Conservation (phyloP, 208 protist genomes). For the Phytomonas francai region DNA sequence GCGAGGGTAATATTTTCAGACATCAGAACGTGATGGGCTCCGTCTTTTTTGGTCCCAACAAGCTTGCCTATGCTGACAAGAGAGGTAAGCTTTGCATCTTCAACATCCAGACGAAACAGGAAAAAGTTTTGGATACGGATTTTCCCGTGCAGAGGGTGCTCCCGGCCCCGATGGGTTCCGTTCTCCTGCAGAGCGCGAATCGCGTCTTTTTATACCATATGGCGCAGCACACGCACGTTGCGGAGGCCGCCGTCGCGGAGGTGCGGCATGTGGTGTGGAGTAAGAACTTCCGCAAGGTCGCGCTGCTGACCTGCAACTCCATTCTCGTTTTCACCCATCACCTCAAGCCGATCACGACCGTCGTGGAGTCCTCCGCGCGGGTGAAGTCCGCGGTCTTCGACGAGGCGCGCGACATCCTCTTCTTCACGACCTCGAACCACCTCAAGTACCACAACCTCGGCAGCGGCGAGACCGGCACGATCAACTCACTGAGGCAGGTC, state of each 20-base stretch:
- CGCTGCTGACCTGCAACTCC: slow-evolving; percentile 86
- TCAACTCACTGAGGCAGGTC: slow-evolving; percentile 93
- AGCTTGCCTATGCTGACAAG: slow-evolving; percentile 91
- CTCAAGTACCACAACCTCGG: slow-evolving; percentile 95
- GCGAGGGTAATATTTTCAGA: background rate
- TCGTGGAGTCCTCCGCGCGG: slow-evolving; percentile 89
- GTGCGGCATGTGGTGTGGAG: slow-evolving; percentile 95
- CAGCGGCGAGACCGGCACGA: slow-evolving; percentile 95
- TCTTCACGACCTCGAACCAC: slow-evolving; percentile 98
- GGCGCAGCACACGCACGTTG: slow-evolving; percentile 80
- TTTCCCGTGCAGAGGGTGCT: slow-evolving; percentile 73
- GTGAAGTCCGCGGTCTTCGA: slow-evolving; percentile 94
- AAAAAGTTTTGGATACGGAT: slow-evolving; percentile 51
- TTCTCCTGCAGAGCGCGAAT: slow-evolving; percentile 82
- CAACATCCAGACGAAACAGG: slow-evolving; percentile 73
- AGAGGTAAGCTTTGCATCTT: slow-evolving; percentile 79
- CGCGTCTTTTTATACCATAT: slow-evolving; percentile 93
- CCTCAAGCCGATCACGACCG: slow-evolving; percentile 84
- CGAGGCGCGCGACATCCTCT: slow-evolving; percentile 91
- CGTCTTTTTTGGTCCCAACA: slow-evolving; percentile 93
- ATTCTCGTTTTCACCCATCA: slow-evolving; percentile 88
- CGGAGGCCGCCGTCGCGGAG: slow-evolving; percentile 37
- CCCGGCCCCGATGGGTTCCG: slow-evolving; percentile 46
- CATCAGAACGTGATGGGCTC: slow-evolving; percentile 48
- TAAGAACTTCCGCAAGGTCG: slow-evolving; percentile 85